Evolutionary conservation across 495 filamentous ascomycete species (phyloP).

Genomic region (Bacidia rubella): DNA sequence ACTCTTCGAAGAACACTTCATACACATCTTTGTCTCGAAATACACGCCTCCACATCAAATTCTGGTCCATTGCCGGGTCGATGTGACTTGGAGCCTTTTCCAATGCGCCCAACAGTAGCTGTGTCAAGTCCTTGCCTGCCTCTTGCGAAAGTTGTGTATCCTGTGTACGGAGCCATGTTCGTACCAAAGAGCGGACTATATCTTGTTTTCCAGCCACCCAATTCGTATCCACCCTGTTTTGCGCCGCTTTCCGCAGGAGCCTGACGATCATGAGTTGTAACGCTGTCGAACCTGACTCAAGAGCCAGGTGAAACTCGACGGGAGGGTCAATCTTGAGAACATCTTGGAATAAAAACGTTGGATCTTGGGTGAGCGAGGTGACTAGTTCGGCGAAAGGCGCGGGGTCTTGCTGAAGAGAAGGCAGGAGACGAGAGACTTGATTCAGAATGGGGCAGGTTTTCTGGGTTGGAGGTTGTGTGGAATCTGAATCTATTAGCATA

Average conservation of each 20-base stretch:
- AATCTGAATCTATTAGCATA: neutral
- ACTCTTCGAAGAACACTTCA: constrained; percentile 45
- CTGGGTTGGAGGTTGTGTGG: neutral
- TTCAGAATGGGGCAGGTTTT: constrained; percentile 26
- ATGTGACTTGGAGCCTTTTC: constrained; percentile 23
- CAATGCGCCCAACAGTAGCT: constrained; percentile 49
- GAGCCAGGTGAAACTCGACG: constrained; percentile 35
- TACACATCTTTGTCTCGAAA: constrained; percentile 58
- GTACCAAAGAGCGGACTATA: constrained; percentile 46
- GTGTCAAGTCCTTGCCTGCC: constrained; percentile 50
- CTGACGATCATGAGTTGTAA: constrained; percentile 59
- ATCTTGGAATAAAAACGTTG: constrained; percentile 30
- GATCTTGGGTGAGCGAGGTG: constrained; percentile 23
- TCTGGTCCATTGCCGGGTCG: constrained; percentile 42
- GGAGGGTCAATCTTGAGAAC: constrained; percentile 33
- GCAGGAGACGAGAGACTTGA: constrained; percentile 33
- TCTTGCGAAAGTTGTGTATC: constrained; percentile 62
- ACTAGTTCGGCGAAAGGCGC: constrained; percentile 33
- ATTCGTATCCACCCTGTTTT: constrained; percentile 45
- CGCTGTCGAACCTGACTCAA: constrained; percentile 45
- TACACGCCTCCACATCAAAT: constrained; percentile 57
- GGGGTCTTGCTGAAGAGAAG: constrained; percentile 37
- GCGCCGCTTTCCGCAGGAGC: constrained; percentile 58
- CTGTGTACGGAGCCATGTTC: constrained; percentile 57
- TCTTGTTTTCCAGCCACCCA: constrained; percentile 53